phyloP scores from a whole-genome alignment of 2,329 filamentous ascomycete species.

The Dactylellina leptospora region DNA sequence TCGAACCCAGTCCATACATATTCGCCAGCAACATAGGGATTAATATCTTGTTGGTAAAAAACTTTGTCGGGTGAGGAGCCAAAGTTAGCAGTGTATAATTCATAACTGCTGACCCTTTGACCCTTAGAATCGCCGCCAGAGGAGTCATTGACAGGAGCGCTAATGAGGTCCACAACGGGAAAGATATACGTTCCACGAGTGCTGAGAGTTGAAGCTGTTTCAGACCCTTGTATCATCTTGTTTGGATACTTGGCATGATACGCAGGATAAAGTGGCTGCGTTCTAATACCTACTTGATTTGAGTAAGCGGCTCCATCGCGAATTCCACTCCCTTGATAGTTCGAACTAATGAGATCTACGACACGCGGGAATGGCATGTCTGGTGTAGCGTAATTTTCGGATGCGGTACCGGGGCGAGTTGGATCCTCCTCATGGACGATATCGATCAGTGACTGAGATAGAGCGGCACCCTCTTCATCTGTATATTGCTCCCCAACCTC shows the following conservation, averaged over 20 bases:
- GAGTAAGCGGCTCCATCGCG: slow-evolving; percentile 58
- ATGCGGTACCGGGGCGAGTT: slow-evolving; percentile 63
- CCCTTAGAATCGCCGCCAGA: slow-evolving; percentile 61
- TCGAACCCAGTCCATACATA: slow-evolving; percentile 65
- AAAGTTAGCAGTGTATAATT: slow-evolving; percentile 64
- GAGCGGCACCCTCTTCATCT: slow-evolving; percentile 58
- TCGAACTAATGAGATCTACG: slow-evolving; percentile 65
- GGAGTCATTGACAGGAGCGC: slow-evolving; percentile 60
- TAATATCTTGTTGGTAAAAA: slow-evolving; percentile 64
- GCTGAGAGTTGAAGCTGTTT: slow-evolving; percentile 64
- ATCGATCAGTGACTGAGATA: slow-evolving; percentile 60
- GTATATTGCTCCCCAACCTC: slow-evolving; percentile 65
- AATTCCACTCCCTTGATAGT: slow-evolving; percentile 68
- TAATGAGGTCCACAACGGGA: slow-evolving; percentile 62
- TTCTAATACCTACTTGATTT: slow-evolving; percentile 58
- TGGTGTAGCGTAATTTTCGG: slow-evolving; percentile 64
- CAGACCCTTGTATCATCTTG: slow-evolving; percentile 64
- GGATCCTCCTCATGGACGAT: slow-evolving; percentile 64
- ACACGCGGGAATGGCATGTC: slow-evolving; percentile 60
- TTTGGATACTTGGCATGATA: slow-evolving; percentile 64
- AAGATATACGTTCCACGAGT: slow-evolving; percentile 67
- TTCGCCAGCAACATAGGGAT: slow-evolving; percentile 66
- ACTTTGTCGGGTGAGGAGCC: slow-evolving; percentile 67
- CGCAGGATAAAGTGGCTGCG: slow-evolving; percentile 59
- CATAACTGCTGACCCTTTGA: slow-evolving; percentile 64